phyloP scores from a whole-genome alignment of 805 yeast species.

The Candida nonsorbophila region DNA sequence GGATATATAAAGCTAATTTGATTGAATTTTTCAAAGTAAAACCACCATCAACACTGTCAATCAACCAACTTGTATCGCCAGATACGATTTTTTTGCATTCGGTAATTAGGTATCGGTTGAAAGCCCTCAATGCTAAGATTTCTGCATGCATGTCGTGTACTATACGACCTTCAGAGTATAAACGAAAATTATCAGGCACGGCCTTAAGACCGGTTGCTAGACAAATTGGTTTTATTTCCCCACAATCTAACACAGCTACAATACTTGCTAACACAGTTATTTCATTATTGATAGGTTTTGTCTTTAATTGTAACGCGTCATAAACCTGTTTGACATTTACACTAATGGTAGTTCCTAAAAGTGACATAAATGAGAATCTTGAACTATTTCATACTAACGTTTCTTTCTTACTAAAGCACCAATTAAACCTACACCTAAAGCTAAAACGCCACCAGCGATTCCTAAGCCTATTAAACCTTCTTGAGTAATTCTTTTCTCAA shows the following conservation, averaged over 20 bases:
- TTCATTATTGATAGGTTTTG: constrained; percentile 32
- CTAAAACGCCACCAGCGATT: constrained; percentile 78
- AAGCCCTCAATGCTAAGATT: constrained; percentile 62
- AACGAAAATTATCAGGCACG: constrained; percentile 48
- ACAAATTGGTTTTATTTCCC: constrained; percentile 33
- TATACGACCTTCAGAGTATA: constrained; percentile 49
- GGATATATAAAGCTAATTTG: constrained; percentile 54
- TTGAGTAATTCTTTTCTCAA: constrained; percentile 77
- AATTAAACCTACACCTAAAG: constrained; percentile 68
- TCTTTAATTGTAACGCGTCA: neutral
- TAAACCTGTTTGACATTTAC: neutral
- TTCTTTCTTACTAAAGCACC: constrained; percentile 38
- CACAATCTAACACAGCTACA: constrained; percentile 35
- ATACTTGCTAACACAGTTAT: constrained; percentile 84
- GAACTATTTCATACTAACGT: constrained; percentile 3
- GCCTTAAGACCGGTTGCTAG: constrained; percentile 84
- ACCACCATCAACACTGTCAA: constrained; percentile 11
- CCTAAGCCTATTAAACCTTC: constrained; percentile 91
- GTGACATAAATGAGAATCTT: neutral
- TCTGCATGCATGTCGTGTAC: constrained; percentile 94
- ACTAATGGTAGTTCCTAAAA: neutral
- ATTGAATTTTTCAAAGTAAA: constrained; percentile 31
- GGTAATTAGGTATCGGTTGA: constrained; percentile 56
- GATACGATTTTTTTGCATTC: constrained; percentile 27
- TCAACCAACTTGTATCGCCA: constrained; percentile 4